Percentiles rank a stretch among this genome's conserved stretches.
phyloP scores from a whole-genome alignment of 495 filamentous ascomycete species.

The Letharia lupina region DNA sequence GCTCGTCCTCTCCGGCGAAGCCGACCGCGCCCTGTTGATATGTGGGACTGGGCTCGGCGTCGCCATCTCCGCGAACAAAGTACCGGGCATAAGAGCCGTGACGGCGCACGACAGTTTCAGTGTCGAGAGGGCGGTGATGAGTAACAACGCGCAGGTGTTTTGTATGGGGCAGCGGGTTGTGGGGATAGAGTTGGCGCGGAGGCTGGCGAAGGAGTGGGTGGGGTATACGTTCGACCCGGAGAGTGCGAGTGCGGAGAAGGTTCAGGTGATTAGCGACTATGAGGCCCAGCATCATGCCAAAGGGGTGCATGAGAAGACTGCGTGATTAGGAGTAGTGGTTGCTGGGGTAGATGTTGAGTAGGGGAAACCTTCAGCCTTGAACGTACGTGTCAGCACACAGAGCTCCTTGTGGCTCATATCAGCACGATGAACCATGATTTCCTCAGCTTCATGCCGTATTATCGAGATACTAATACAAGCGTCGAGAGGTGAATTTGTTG shows the following conservation, averaged over 20 bases:
- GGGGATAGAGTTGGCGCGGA: constrained; percentile 67
- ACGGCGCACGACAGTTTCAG: constrained; percentile 81
- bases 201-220: constrained; percentile 73
- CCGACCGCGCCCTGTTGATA: constrained; percentile 74
- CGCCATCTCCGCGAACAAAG: constrained; percentile 80
- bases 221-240: constrained; percentile 71
- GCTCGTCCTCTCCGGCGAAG: constrained; percentile 57
- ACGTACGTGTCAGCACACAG: background rate
- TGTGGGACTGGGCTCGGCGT: constrained; percentile 83
- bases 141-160: constrained; percentile 81
- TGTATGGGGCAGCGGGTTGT: constrained; percentile 84
- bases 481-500: too few relatives aligned
- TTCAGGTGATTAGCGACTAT: constrained; percentile 64
- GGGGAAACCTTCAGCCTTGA: background rate
- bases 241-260: constrained; percentile 65
- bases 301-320: constrained; percentile 9
- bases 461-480: background rate
- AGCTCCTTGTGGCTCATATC: background rate
- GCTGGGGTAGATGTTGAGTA: background rate
- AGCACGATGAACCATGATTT: background rate
- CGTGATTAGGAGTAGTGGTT: background rate
- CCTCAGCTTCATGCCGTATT: background rate
- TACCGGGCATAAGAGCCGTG: constrained; percentile 74
- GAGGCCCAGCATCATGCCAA: constrained; percentile 44
- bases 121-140: constrained; percentile 71